Percentiles rank a stretch among this genome's conserved stretches.
Evolutionary conservation across 495 filamentous ascomycete species (phyloP).

Genomic region (Immersiella caudata): DNA sequence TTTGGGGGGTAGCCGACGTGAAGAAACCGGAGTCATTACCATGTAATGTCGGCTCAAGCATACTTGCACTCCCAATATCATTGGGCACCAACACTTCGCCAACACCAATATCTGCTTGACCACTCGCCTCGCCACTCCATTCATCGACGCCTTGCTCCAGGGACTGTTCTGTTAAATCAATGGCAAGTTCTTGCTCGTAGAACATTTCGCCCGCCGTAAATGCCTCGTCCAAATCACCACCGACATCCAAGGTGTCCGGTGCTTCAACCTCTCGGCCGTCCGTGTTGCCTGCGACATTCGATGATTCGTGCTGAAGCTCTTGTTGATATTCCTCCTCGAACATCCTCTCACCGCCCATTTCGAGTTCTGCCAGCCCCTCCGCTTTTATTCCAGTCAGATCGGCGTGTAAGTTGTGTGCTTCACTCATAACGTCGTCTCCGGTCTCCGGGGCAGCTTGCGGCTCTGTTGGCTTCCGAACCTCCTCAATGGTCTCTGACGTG

Average conservation of each 20-base stretch:
- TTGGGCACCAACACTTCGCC: background rate
- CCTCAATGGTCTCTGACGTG: slow-evolving; percentile 5
- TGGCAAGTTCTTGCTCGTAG: slow-evolving; percentile 3
- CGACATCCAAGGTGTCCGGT: background rate
- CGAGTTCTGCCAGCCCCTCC: background rate
- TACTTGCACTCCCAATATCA: background rate
- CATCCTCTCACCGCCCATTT: slow-evolving; percentile 13
- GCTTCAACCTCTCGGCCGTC: slow-evolving; percentile 12
- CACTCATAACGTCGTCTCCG: slow-evolving; percentile 30
- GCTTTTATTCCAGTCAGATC: background rate
- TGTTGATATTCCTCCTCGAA: slow-evolving; percentile 15
- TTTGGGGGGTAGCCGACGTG: background rate
- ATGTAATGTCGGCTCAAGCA: slow-evolving; percentile 22
- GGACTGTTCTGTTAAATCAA: slow-evolving; percentile 13
- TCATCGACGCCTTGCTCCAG: slow-evolving; percentile 3
- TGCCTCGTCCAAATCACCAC: slow-evolving; percentile 15
- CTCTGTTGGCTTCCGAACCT: background rate
- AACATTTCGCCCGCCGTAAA: slow-evolving; percentile 11
- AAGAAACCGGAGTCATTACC: slow-evolving; percentile 33
- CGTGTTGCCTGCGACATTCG: slow-evolving; percentile 1
- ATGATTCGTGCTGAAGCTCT: slow-evolving; percentile 10
- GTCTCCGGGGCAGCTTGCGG: slow-evolving; percentile 46
- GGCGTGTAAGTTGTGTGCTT: background rate
- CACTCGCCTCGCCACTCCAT: slow-evolving; percentile 10
- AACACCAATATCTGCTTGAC: background rate